These are phyloP conservation scores for Paraleonurus japonicus DNA, from an alignment of 257 asterid genomes.

Conservation along the genomic window DNA sequence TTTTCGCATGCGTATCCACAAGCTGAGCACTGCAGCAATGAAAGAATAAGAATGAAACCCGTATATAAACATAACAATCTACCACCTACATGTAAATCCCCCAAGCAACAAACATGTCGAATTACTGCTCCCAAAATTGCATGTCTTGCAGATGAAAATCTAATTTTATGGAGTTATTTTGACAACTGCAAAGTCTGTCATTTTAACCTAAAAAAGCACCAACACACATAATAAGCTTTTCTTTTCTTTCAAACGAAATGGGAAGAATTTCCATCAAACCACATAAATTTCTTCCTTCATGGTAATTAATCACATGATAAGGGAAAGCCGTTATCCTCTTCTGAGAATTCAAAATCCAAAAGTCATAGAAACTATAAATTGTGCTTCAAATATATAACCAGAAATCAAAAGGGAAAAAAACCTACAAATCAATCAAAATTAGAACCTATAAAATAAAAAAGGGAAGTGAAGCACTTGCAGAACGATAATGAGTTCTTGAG, in stretches of 20 bases:
- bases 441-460: not conserved
- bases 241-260: not conserved
- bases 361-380: not conserved
- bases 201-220: not conserved
- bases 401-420: not conserved
- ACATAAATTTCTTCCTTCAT: not conserved
- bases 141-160: not conserved
- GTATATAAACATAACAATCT: too few relatives aligned
- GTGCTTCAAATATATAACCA: not conserved
- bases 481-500: too few relatives aligned
- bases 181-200: not conserved
- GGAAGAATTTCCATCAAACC: not conserved
- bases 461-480: constrained; percentile 39
- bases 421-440: constrained; percentile 5
- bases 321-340: not conserved
- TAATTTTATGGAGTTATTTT: not conserved
- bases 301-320: not conserved
- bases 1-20: too few relatives aligned
- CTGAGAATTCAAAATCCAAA: constrained; percentile 9
- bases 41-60: too few relatives aligned
- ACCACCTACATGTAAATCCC: too few relatives aligned
- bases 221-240: not conserved
- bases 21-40: too few relatives aligned
- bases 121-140: not conserved
- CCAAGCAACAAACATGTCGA: constrained; percentile 12